These are phyloP conservation scores for Nakazawaea molendinolei DNA, from an alignment of 805 yeast species.

Conservation along the genomic window DNA sequence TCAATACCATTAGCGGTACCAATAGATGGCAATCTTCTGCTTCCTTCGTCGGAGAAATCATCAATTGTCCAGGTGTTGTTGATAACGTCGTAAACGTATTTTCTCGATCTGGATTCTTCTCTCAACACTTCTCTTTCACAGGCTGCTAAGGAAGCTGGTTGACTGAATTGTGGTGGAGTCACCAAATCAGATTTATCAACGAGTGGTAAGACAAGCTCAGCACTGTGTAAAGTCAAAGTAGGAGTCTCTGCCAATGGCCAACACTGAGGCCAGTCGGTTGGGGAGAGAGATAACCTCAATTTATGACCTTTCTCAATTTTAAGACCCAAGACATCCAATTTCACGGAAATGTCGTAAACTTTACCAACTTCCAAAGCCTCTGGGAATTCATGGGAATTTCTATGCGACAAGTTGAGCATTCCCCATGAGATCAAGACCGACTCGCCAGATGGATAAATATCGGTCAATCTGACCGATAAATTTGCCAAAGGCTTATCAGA, in stretches of 20 bases:
- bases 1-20: conserved; percentile 30
- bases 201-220: conserved; percentile 25
- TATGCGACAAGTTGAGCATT: conserved; percentile 33
- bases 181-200: conserved; percentile 16
- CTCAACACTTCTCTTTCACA: conserved; percentile 22
- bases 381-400: conserved; percentile 36
- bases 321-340: conserved; percentile 34
- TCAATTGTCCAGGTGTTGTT: conserved; percentile 27
- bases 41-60: conserved; percentile 31
- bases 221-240: conserved; percentile 26
- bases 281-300: conserved; percentile 33
- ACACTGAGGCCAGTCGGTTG: conserved; percentile 41
- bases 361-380: conserved; percentile 24
- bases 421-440: conserved; percentile 39
- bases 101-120: conserved; percentile 19
- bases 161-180: conserved; percentile 21
- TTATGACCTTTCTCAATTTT: conserved; percentile 30
- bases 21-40: conserved; percentile 24
- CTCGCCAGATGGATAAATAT: conserved; percentile 33
- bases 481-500: conserved; percentile 33
- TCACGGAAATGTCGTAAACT: conserved; percentile 27
- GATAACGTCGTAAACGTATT: conserved; percentile 25
- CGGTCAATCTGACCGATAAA: conserved; percentile 32
- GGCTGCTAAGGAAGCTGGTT: conserved; percentile 23
- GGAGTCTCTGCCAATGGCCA: conserved; percentile 41